A percentile compares a stretch with the other conserved stretches of the same genome.
Conservation (phyloP, 805 yeast genomes). For the Kodamaea laetipori region DNA sequence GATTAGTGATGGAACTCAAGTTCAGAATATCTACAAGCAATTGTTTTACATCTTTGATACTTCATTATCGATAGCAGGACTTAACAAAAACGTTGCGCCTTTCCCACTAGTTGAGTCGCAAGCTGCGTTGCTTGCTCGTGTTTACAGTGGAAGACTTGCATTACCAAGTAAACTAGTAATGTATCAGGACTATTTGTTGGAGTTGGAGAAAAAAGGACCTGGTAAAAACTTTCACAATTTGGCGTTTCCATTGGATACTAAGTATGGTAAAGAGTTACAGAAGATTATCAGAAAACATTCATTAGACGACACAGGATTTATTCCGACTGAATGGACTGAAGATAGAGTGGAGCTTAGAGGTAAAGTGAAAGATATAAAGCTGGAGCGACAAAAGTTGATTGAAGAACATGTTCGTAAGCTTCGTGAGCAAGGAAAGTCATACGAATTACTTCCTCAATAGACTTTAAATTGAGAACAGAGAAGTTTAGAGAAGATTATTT, state of each 20-base stretch:
- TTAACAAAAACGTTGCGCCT: constrained; percentile 32
- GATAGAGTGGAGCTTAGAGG: constrained; percentile 17
- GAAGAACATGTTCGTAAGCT: constrained; percentile 18
- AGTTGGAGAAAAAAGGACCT: constrained; percentile 28
- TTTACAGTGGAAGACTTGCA: constrained; percentile 29
- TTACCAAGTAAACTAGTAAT: constrained; percentile 32
- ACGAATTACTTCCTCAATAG: constrained; percentile 15
- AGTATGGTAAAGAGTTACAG: constrained; percentile 23
- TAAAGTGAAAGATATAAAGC: constrained; percentile 19
- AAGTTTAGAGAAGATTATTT: background rate
- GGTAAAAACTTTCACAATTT: constrained; percentile 21
- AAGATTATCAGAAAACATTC: constrained; percentile 17
- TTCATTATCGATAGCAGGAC: constrained; percentile 32
- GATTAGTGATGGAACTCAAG: constrained; percentile 25
- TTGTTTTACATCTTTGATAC: constrained; percentile 37
- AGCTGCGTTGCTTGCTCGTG: constrained; percentile 36
- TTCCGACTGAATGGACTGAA: constrained; percentile 24
- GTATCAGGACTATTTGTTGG: constrained; percentile 24
- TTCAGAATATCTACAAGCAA: constrained; percentile 37
- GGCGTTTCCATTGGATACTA: constrained; percentile 21
- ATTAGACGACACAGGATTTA: constrained; percentile 20
- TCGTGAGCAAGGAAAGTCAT: constrained; percentile 18
- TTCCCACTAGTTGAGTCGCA: constrained; percentile 44
- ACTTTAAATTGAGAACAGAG: background rate
- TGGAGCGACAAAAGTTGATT: constrained; percentile 16